A percentile compares a stretch with the other conserved stretches of the same genome.
Conservation (phyloP, 164 flowering plant genomes). For the Magnolia kwangsiensis region DNA sequence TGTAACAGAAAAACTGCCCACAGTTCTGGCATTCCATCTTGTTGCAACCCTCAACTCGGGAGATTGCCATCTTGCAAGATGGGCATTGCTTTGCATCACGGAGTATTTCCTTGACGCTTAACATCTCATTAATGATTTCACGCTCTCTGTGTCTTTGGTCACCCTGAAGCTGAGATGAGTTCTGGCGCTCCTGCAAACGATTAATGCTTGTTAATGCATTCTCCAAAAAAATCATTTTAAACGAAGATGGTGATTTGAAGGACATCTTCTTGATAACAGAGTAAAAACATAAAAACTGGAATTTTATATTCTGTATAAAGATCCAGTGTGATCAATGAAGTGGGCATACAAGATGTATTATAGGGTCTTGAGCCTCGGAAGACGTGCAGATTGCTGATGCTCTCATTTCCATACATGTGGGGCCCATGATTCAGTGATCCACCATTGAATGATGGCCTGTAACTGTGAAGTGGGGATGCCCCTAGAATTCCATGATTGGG, state of each 20-base stretch:
- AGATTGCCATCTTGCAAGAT: conserved; percentile 82
- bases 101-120: conserved; percentile 61
- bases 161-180: conserved; percentile 47
- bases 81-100: conserved; percentile 87
- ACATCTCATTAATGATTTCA: conserved; percentile 73
- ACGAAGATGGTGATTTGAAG: background rate
- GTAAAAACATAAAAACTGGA: no score
- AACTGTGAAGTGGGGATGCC: no score
- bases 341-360: no score
- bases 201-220: background rate
- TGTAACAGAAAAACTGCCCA: conserved; percentile 77
- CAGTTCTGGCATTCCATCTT: conserved; percentile 84
- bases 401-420: no score
- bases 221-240: background rate
- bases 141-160: conserved; percentile 56
- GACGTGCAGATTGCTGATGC: no score
- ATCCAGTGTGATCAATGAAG: no score
- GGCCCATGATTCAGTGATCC: no score
- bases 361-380: no score
- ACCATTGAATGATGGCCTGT: no score
- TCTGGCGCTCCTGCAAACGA: conserved; percentile 76
- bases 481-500: no score
- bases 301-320: no score
- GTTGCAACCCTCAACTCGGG: conserved; percentile 85
- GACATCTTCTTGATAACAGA: background rate